Evolutionary conservation across 2,329 filamentous ascomycete species (phyloP).

Genomic region (Ramularia collo-cygni): DNA sequence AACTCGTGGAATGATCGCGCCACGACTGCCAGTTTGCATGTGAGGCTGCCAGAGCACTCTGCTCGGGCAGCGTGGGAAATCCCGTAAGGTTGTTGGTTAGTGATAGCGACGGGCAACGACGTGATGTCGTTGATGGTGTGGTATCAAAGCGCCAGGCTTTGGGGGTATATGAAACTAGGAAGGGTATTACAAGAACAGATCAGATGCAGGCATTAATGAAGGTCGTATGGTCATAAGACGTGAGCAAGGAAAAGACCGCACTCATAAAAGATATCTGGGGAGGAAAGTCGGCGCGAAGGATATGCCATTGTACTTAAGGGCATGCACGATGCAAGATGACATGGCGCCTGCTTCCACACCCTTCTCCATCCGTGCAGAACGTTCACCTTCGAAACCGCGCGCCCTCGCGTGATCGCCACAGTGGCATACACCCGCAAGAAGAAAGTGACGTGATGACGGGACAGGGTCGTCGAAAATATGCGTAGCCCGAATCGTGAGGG

Average conservation of each 20-base stretch:
- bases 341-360: constrained; percentile 5
- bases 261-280: constrained; percentile 9
- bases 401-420: constrained; percentile 22
- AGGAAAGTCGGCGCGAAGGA: constrained; percentile 4
- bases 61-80: constrained; percentile 43
- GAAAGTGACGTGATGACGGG: constrained; percentile 9
- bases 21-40: constrained; percentile 46
- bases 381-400: constrained; percentile 16
- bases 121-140: constrained; percentile 5
- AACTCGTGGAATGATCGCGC: constrained; percentile 41
- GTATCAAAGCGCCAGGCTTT: constrained; percentile 9
- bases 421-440: constrained; percentile 10
- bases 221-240: constrained; percentile 15
- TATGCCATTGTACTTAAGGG: constrained; percentile 18
- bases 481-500: constrained; percentile 19
- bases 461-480: constrained; percentile 8
- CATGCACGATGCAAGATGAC: constrained; percentile 5
- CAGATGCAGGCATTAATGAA: constrained; percentile 17
- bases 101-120: constrained; percentile 18
- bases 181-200: constrained; percentile 17
- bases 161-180: constrained; percentile 10
- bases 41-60: constrained; percentile 45
- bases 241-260: constrained; percentile 11
- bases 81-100: constrained; percentile 32
- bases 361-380: constrained; percentile 2